Base-by-base conservation (phyloP, 257 asterid species). In the Gentiana dahurica region DNA sequence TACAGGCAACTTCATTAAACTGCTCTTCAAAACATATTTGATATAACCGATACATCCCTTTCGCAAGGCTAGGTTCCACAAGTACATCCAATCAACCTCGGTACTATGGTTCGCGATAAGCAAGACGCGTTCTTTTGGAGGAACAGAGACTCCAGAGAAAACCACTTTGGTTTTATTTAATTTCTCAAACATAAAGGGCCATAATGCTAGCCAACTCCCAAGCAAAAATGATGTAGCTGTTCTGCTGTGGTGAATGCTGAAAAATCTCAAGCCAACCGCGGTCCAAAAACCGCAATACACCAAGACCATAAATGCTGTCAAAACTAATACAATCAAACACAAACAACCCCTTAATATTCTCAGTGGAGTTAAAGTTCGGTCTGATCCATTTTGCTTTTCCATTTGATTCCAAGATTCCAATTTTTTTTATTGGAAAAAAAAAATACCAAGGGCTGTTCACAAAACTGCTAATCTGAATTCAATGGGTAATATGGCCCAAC, bases 61-160 rank as follows among this genome's bases (percentile, higher is more conserved):
- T 89, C 97, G 71, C 68, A 86, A 63, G 0, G 95, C 95, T 68
- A 89, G 93, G 73, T 89, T 81, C 97, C 97, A 89, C 69, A 89
- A 69, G 72, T 89, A 89, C 94, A 89, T 89, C 97, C 97, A 89
- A 53, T 89, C 97, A 36, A 89, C 95, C 78, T 86, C 95, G 4
- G 95, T 86, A 65, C 95, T 76, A 63, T 89, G 97, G 65, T 89
- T 89, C 1, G 97, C 89, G 38, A 89, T 72, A 49, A 89, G 73
- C 57, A 89, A 59, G 35, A 73, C 92, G 10, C 97, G 87, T 59
- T 86, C 89, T 54, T 69, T 73, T 1, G 58, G 38, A 3, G 94
- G 93, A 59, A 89, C 87, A 36, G 38, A 15, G 52, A 83, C 95
- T 24, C 97, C 97, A 2, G 94, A 83, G 65, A 89, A 86, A 8